Base-by-base conservation (phyloP, 495 filamentous ascomycete species). In the Penicillium crystallinum region DNA sequence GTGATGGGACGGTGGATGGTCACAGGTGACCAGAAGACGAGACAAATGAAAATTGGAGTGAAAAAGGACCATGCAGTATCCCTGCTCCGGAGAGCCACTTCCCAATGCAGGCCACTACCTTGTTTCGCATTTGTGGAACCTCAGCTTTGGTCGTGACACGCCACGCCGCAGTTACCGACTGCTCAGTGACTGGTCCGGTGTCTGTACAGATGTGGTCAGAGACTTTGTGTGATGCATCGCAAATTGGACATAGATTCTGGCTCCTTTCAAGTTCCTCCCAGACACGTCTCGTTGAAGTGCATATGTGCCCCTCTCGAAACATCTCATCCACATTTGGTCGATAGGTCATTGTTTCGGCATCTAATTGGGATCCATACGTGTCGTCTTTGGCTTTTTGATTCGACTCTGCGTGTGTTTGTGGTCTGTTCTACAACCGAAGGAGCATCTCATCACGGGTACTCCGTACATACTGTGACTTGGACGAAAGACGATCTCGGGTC, bases 101-200 rank as follows among this genome's bases (percentile, higher is more conserved):
- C 19, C 38, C 33, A 29, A 42, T 50, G 48, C 48, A 50, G 29
- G 48, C 42, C 48, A 50, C 48, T 42, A 50, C 29, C 29, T 50
- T 42, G 37, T 50, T 42, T 50, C 29, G 37, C 38, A 25, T 21
- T 18, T 35, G 48, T 50, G 48, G 30, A 50, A 50, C 48, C 14
- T n/a, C n/a, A 34, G 19, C 23, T 34, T 11, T 38, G n/a, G 38
- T 27, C 2, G 37, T 42, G 38, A 41, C 19, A 50, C 48, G 42
- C 29, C 29, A 21, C n/a, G 25, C 14, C 14, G 18, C 6, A 42
- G 18, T 34, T 21, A 1, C 36, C 38, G 37, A 25, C 29, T 1
- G 38, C 19, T 21, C 19, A 42, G 18, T 29, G 17, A 36, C 45
- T 7, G 30, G 8, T 36, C 23, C 10, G 21, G 45, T 47, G n/a